Evolutionary conservation across 176 grass and related monocot species (phyloP), one percentile per base, ranked within the genome.

Genomic region (Saccharum spontaneum): DNA sequence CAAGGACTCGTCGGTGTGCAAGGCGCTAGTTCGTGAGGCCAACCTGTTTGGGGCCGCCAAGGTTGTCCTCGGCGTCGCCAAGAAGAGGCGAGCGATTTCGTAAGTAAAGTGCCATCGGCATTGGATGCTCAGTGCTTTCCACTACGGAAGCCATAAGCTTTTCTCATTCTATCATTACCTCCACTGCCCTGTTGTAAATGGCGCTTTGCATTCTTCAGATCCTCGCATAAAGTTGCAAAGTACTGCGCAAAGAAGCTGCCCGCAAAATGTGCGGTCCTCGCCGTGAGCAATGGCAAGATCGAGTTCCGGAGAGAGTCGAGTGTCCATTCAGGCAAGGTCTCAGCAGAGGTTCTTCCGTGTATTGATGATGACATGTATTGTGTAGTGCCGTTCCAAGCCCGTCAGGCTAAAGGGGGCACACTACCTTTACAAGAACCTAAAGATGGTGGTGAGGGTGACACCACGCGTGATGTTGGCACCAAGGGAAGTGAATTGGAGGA

Each of bases 181-280:
- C 62, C 72, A 63, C 33, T 66, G 5, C 26, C 50, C 60, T 64
- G 24, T 64, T 64, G 24, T 17, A 45, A 84, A 86, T 57, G 34
- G 34, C 34, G 34, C 59, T 70, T 34, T 69, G 7, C 24, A 78
- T 89, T 75, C 33, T 10, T 33, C 79, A 99, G 97, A 90, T 92
- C 88, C 72, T 71, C 77, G 6, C 78, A 87, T 26, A 92, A 91
- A 0, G 88, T 99, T 17, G 92, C 97, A 31, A 99, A 99, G 72
- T 91, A 96, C 54, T 99, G 97, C 23, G 84, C 94, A 4, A 99
- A 92, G 90, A 99, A 96, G 84, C 86, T 99, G 59, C 75, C 79
- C 0, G 78, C 71, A n/a, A 88, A 88, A 49, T 99, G 97, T 17
- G 86, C 88, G 0, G 92, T 97, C 78, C 61, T 99, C 4, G 93